These are phyloP conservation scores for Lactarius indigo DNA, from an alignment of 768 basidiomycete genomes.

Conservation along the genomic window DNA sequence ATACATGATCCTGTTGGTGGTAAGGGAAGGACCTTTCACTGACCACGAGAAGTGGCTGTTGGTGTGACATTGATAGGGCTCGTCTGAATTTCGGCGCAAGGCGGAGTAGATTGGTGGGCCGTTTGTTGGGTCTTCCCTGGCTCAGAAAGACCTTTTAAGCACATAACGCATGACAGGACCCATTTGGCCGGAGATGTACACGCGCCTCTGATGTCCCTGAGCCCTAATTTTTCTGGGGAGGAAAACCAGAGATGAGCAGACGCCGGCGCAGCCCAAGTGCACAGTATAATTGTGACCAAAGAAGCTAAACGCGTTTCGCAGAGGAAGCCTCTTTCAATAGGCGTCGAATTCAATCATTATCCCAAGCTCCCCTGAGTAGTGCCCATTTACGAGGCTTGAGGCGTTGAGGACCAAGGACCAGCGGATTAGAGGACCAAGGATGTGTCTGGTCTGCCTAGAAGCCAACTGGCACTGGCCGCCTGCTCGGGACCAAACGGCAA, in stretches of 20 bases:
- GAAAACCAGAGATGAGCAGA: slow-evolving; percentile 9
- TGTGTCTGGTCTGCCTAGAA: background rate
- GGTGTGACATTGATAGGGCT: background rate
- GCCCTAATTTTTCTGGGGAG: slow-evolving; percentile 6
- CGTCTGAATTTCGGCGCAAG: background rate
- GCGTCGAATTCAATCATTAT: slow-evolving; percentile 14
- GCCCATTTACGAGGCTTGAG: background rate
- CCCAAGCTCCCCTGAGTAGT: slow-evolving; percentile 5
- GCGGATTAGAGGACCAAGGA: too few relatives aligned
- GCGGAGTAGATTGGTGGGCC: background rate
- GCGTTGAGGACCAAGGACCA: background rate
- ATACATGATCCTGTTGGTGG: background rate
- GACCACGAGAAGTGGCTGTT: background rate
- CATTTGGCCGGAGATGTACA: slow-evolving; percentile 3
- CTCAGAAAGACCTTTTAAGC: background rate
- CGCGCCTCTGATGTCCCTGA: slow-evolving; percentile 18
- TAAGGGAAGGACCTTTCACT: background rate
- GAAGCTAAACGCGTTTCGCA: slow-evolving; percentile 16
- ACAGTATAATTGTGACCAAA: slow-evolving; percentile 8
- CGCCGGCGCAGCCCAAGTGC: slow-evolving; percentile 16
- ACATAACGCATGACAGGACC: too few relatives aligned
- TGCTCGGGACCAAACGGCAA: background rate
- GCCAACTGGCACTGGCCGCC: too few relatives aligned
- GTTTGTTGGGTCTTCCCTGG: too few relatives aligned
- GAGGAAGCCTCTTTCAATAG: slow-evolving; percentile 12